Percentiles rank a stretch among this genome's conserved stretches.
These are phyloP conservation scores for Smittium culicis DNA, from an alignment of 371 early-diverging fungal genomes.

Conservation along the genomic window DNA sequence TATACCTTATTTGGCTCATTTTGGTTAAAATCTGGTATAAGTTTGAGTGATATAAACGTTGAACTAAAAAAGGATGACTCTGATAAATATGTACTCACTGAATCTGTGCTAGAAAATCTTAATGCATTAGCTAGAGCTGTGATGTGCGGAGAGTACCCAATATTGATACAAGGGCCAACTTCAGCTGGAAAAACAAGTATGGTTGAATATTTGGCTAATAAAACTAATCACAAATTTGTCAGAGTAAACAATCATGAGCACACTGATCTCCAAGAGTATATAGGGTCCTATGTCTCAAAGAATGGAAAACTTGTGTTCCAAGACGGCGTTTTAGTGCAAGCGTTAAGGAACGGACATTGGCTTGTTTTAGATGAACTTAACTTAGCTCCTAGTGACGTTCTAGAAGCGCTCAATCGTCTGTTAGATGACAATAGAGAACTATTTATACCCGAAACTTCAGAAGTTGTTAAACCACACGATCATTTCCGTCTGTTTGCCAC, in stretches of 20 bases:
- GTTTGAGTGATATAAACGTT: conserved; percentile 9
- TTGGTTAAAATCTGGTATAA: conserved; percentile 63
- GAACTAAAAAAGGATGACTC: conserved; percentile 32
- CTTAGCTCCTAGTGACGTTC: conserved; percentile 97
- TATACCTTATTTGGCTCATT: conserved; percentile 69
- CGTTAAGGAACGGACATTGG: conserved; percentile 96
- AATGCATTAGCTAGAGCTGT: conserved; percentile 83
- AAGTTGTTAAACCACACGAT: conserved; percentile 87
- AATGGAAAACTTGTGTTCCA: conserved; percentile 84
- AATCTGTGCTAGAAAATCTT: conserved; percentile 72
- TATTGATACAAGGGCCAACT: conserved; percentile 99
- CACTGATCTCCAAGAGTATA: conserved; percentile 97
- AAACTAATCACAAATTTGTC: conserved; percentile 85
- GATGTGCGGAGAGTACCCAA: conserved; percentile 79
- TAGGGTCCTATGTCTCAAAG: conserved; percentile 79
- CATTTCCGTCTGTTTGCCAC: conserved; percentile 99
- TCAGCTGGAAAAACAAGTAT: conserved; percentile 99
- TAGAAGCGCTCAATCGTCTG: conserved; percentile 98
- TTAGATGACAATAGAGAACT: conserved; percentile 99
- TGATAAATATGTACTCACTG: conserved; percentile 71
- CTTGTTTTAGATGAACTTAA: conserved; percentile 99
- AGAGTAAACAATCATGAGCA: conserved; percentile 99
- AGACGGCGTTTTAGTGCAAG: conserved; percentile 93
- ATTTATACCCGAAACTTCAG: conserved; percentile 92
- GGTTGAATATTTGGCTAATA: conserved; percentile 93